These are phyloP conservation scores for Kwoniella botswanensis DNA, from an alignment of 768 basidiomycete genomes.

Conservation along the genomic window DNA sequence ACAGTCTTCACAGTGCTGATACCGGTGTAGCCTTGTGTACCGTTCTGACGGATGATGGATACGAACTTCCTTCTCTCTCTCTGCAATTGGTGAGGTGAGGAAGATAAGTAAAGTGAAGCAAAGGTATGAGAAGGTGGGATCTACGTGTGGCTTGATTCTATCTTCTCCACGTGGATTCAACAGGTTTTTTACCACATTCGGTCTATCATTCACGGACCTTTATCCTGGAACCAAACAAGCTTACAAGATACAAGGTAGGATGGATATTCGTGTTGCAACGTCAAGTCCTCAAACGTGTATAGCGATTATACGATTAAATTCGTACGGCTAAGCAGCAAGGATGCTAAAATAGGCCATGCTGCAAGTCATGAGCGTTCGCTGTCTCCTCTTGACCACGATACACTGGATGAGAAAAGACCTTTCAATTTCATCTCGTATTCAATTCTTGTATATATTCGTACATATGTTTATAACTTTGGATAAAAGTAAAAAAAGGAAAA, in stretches of 20 bases:
- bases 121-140: not conserved
- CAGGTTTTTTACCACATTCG: not conserved
- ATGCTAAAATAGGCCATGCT: no score
- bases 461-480: not conserved
- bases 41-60: no score
- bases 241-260: not conserved
- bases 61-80: not conserved
- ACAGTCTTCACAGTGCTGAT: no score
- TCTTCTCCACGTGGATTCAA: not conserved
- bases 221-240: slow-evolving; percentile 12
- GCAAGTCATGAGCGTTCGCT: no score
- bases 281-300: no score
- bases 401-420: no score
- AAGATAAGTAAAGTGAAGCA: not conserved
- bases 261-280: no score
- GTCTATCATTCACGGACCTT: not conserved
- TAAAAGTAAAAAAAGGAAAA: not conserved
- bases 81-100: not conserved
- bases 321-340: no score
- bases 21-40: no score
- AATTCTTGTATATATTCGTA: slow-evolving; percentile 3
- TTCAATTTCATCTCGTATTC: not conserved
- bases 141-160: slow-evolving; percentile 1
- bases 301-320: no score
- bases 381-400: no score